These are phyloP conservation scores for Mortierella hygrophila DNA, from an alignment of 192 early-diverging fungal genomes.

Conservation along the genomic window DNA sequence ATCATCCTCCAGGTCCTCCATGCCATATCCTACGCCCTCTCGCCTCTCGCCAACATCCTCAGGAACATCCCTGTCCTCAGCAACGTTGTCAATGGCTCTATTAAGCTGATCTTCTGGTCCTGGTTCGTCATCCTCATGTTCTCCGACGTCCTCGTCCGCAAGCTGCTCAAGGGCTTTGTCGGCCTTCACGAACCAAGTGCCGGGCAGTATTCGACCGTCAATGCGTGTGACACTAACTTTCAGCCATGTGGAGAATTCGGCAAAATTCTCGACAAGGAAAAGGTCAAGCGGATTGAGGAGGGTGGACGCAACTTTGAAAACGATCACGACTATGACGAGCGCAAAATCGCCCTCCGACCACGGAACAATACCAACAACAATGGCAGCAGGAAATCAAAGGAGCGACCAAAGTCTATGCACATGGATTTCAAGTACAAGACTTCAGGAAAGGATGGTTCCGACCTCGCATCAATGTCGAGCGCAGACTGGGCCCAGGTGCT, in stretches of 20 bases:
- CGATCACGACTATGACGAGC: slow-evolving; percentile 50
- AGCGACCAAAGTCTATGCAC: slow-evolving; percentile 37
- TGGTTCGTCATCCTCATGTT: slow-evolving; percentile 53
- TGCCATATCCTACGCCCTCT: slow-evolving; percentile 28
- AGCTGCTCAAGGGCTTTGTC: slow-evolving; percentile 44
- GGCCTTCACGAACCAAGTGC: slow-evolving; percentile 51
- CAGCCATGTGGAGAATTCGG: slow-evolving; percentile 56
- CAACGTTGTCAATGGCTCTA: slow-evolving; percentile 49
- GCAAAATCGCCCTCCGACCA: slow-evolving; percentile 15
- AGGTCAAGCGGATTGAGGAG: slow-evolving; percentile 40
- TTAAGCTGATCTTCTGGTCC: slow-evolving; percentile 45
- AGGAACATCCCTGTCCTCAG: slow-evolving; percentile 43
- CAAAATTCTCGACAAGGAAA: slow-evolving; percentile 49
- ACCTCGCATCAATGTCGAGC: slow-evolving; percentile 38
- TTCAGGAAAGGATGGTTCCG: slow-evolving; percentile 35
- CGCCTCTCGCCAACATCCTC: slow-evolving; percentile 33
- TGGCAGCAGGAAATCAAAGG: slow-evolving; percentile 4
- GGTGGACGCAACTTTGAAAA: slow-evolving; percentile 48
- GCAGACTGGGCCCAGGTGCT: slow-evolving; percentile 44
- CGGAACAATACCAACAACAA: slow-evolving; percentile 6
- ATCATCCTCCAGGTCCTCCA: slow-evolving; percentile 44
- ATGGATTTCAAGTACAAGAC: slow-evolving; percentile 42
- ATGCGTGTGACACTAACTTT: slow-evolving; percentile 56
- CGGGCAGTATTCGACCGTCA: slow-evolving; percentile 48
- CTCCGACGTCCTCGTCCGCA: slow-evolving; percentile 48